phyloP scores from a whole-genome alignment of 202 grass and related monocot species.

The Hordeum pubiflorum region DNA sequence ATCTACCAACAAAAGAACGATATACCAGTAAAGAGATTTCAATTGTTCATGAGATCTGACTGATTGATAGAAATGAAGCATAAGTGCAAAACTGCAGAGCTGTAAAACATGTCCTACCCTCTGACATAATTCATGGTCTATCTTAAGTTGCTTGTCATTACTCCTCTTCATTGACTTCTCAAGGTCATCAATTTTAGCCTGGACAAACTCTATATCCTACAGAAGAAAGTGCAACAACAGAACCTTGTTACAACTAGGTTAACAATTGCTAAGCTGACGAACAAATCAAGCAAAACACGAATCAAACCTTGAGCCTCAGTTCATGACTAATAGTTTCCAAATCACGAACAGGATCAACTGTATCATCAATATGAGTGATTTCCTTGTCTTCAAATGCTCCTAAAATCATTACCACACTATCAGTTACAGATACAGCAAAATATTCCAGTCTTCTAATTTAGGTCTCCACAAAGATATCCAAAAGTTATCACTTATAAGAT shows the following conservation, averaged over 20 bases:
- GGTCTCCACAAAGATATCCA: neutral
- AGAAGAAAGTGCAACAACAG: constrained; percentile 11
- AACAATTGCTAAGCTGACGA: neutral
- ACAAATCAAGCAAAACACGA: constrained; percentile 7
- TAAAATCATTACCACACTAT: constrained; percentile 20
- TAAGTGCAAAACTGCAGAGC: neutral
- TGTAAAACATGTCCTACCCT: constrained; percentile 34
- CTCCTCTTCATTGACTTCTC: constrained; percentile 96
- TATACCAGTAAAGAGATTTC: neutral
- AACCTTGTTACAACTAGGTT: neutral
- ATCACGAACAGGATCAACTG: constrained; percentile 93
- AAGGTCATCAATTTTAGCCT: constrained; percentile 66
- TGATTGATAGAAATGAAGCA: neutral
- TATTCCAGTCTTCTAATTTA: neutral
- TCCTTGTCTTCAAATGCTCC: constrained; percentile 95
- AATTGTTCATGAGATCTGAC: neutral
- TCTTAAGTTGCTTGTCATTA: constrained; percentile 90
- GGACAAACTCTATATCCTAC: constrained; percentile 81
- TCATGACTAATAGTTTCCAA: constrained; percentile 84
- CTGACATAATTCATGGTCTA: constrained; percentile 80
- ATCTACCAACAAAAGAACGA: neutral
- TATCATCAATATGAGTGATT: constrained; percentile 85
- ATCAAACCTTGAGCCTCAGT: constrained; percentile 74
- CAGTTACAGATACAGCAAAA: constrained; percentile 13
- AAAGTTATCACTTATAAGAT: neutral